Conservation (phyloP, 345 rosid genomes). For the Litchi chinensis region DNA sequence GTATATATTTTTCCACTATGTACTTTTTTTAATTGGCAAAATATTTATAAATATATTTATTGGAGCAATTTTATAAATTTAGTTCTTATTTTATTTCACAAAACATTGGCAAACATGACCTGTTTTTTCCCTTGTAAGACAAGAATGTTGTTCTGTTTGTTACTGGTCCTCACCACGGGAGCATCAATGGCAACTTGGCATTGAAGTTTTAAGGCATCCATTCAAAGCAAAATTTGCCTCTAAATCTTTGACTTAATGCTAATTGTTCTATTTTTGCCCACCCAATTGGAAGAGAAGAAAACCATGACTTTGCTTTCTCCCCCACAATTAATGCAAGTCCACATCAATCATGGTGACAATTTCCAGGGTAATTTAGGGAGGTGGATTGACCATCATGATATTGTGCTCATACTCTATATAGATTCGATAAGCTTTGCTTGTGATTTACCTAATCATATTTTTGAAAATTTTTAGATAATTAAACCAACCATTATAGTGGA, state of each 20-base stretch:
- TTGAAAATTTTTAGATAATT: neutral
- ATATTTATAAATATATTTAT: too few species aligned
- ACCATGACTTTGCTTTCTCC: slow-evolving; percentile 19
- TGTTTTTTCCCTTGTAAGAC: neutral
- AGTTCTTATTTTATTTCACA: too few species aligned
- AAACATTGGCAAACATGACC: too few species aligned
- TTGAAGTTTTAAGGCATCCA: neutral
- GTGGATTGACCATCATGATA: neutral
- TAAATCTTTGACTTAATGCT: neutral
- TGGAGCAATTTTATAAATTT: too few species aligned
- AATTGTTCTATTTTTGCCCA: neutral
- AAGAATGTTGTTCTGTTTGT: neutral
- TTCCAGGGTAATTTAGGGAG: too few species aligned
- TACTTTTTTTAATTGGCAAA: too few species aligned
- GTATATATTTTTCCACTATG: too few species aligned
- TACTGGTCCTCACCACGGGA: neutral
- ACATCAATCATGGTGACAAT: neutral
- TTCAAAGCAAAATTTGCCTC: neutral
- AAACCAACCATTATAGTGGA: neutral
- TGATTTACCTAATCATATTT: neutral
- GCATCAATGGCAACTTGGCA: neutral
- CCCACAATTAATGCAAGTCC: slow-evolving; percentile 7
- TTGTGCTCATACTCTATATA: neutral
- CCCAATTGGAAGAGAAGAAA: slow-evolving; percentile 16
- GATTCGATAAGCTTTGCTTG: neutral